Conservation (phyloP, 495 filamentous ascomycete genomes). For the Cercophora samala region DNA sequence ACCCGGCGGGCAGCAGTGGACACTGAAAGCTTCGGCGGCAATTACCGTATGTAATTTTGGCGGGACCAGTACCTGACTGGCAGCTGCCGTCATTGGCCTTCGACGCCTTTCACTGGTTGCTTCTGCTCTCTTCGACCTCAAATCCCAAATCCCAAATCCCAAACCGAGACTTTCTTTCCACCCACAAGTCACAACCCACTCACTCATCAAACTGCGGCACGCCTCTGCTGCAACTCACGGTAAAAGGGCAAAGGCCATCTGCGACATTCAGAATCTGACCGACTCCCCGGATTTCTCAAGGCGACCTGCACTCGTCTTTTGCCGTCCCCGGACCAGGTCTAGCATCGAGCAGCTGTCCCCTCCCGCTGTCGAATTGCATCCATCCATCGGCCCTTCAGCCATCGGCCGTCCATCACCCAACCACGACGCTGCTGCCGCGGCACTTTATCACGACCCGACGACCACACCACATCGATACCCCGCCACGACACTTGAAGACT, state of each 20-base stretch:
- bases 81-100: conserved; percentile 34
- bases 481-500: not conserved
- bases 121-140: conserved; percentile 16
- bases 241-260: conserved; percentile 1
- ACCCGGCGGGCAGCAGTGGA: not conserved
- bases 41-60: conserved; percentile 29
- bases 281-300: conserved; percentile 18
- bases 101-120: conserved; percentile 19
- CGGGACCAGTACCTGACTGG: conserved; percentile 28
- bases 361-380: conserved; percentile 8
- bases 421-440: conserved; percentile 3
- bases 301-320: conserved; percentile 41
- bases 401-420: conserved; percentile 1
- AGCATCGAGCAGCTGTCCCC: not conserved
- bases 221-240: too few relatives aligned
- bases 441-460: conserved; percentile 9
- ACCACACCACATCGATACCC: not conserved
- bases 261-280: conserved; percentile 20
- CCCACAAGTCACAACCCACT: not conserved
- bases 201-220: not conserved
- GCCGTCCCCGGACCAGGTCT: conserved; percentile 20
- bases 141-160: conserved; percentile 8
- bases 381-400: not conserved
- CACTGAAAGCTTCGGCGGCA: conserved; percentile 21
- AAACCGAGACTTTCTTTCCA: not conserved